These are phyloP conservation scores for Rhodotorula sp. DNA, from an alignment of 1,284 basidiomycete species.

Conservation along the genomic window DNA sequence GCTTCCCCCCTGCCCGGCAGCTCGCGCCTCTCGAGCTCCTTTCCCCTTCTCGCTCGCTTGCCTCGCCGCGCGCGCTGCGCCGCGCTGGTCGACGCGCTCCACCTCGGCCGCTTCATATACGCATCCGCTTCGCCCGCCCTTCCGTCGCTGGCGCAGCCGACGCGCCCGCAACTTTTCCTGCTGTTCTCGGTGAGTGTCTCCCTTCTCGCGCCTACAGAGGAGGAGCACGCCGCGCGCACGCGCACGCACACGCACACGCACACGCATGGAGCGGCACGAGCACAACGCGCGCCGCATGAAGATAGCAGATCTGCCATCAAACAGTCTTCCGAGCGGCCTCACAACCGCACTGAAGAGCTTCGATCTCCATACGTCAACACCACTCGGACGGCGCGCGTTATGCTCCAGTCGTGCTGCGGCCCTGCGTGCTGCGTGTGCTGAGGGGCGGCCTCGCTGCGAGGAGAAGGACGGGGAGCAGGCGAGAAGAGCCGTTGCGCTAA, in stretches of 20 bases:
- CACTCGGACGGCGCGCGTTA: slow-evolving; percentile 11
- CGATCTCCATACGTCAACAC: slow-evolving; percentile 36
- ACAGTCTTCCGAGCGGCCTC: background rate
- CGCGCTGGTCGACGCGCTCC: background rate
- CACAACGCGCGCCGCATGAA: background rate
- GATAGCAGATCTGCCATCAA: slow-evolving; percentile 26
- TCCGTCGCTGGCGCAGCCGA: no score
- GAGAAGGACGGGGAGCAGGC: no score
- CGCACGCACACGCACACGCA: background rate
- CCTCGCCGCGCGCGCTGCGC: background rate
- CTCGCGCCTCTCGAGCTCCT: background rate
- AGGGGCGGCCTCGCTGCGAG: no score
- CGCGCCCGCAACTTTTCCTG: background rate
- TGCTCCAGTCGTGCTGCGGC: background rate
- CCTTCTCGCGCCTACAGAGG: no score
- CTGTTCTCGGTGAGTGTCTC: background rate
- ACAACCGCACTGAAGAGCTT: slow-evolving; percentile 9
- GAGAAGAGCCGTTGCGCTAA: no score
- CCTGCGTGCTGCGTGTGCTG: background rate
- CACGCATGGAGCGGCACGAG: background rate
- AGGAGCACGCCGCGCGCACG: no score
- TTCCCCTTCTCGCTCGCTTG: background rate
- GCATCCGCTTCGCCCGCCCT: background rate
- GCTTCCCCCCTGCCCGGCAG: background rate
- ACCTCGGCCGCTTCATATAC: background rate